phyloP scores from a whole-genome alignment of 495 filamentous ascomycete species.

The Beverwykella pulmonaria region DNA sequence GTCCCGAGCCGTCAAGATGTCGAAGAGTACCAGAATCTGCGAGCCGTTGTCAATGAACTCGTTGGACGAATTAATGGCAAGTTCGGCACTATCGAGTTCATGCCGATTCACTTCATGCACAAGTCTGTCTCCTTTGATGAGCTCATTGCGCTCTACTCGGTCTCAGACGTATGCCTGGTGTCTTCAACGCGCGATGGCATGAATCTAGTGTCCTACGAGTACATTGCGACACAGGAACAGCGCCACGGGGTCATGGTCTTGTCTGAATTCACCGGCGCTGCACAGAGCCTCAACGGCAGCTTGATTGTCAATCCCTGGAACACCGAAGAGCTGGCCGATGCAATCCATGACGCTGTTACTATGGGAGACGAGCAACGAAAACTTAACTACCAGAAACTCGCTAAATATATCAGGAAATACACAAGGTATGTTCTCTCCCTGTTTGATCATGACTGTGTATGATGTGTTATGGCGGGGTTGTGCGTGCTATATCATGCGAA shows the following conservation, averaged over 20 bases:
- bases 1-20: constrained; percentile 91
- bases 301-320: constrained; percentile 93
- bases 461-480: background rate
- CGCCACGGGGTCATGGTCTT: constrained; percentile 87
- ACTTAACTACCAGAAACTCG: constrained; percentile 77
- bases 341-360: constrained; percentile 81
- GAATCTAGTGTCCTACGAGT: constrained; percentile 96
- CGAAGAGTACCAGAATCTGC: constrained; percentile 92
- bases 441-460: background rate
- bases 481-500: no score
- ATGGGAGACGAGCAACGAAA: constrained; percentile 82
- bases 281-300: constrained; percentile 81
- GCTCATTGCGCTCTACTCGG: constrained; percentile 86
- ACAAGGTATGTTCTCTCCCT: constrained; percentile 59
- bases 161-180: constrained; percentile 87
- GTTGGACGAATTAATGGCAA: constrained; percentile 91
- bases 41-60: constrained; percentile 84
- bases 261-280: constrained; percentile 90
- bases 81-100: constrained; percentile 91
- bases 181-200: constrained; percentile 93
- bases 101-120: constrained; percentile 93
- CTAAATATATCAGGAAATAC: constrained; percentile 84
- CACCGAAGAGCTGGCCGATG: constrained; percentile 80
- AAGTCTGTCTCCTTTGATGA: constrained; percentile 87
- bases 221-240: constrained; percentile 84